Conservation (phyloP, 805 yeast species). For the Sugiyamaella marilandica region DNA sequence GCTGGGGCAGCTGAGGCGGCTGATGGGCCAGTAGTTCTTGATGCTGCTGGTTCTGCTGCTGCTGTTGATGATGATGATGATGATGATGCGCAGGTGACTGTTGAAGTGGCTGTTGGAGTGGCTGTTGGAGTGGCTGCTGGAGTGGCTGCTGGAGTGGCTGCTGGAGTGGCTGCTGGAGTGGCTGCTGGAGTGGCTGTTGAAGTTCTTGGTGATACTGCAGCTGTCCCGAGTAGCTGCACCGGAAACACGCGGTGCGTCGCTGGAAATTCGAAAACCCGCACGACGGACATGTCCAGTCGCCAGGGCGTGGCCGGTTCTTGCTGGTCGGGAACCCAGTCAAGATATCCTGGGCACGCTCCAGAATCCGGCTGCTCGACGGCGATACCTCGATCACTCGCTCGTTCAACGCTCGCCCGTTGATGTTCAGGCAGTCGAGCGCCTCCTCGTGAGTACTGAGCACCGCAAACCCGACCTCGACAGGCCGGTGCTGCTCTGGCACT, state of each 20-base stretch:
- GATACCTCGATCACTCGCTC: conserved; percentile 79
- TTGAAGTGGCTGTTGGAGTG: conserved; percentile 39
- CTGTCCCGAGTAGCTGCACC: conserved; percentile 71
- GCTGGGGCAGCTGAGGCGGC: conserved; percentile 16
- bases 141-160: not conserved
- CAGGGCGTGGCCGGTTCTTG: conserved; percentile 88
- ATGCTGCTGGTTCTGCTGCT: conserved; percentile 40
- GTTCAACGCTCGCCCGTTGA: conserved; percentile 73
- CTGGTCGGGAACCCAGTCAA: conserved; percentile 79
- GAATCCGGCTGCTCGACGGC: conserved; percentile 72
- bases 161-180: not conserved
- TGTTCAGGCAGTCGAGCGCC: conserved; percentile 68
- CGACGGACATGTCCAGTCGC: conserved; percentile 97
- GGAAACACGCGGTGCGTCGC: conserved; percentile 86
- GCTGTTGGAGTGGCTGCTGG: not conserved
- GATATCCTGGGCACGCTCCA: conserved; percentile 78
- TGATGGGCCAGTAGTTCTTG: conserved; percentile 19
- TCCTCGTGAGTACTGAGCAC: conserved; percentile 82
- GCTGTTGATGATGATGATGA: conserved; percentile 63
- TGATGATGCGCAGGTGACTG: conserved; percentile 58
- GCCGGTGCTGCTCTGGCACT: conserved; percentile 49
- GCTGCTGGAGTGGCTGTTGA: not conserved
- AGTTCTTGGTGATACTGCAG: not conserved
- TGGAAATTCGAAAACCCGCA: conserved; percentile 95
- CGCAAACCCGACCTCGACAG: conserved; percentile 71